A percentile compares a stretch with the other conserved stretches of the same genome.
Evolutionary conservation across 805 yeast species (phyloP).

Genomic region (Metschnikowia sp.): DNA sequence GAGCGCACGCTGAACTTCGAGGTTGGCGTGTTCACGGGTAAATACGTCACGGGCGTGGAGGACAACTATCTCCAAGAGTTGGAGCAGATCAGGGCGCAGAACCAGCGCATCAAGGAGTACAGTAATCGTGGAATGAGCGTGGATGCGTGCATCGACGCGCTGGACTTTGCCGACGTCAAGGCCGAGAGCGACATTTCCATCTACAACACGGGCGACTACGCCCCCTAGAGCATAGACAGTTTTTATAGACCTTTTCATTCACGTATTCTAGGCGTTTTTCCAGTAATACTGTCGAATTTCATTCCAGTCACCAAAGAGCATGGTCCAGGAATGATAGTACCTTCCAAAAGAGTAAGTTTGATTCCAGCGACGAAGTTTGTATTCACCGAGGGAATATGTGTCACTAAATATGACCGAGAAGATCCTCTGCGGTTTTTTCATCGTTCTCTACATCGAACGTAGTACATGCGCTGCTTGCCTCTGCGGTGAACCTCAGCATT

Average conservation of each 20-base stretch:
- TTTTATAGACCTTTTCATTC: not conserved
- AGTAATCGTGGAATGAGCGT: conserved; percentile 39
- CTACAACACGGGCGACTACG: conserved; percentile 55
- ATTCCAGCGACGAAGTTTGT: too few relatives aligned
- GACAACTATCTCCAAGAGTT: conserved; percentile 76
- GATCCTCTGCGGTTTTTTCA: too few relatives aligned
- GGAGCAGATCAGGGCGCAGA: conserved; percentile 77
- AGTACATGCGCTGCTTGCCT: too few relatives aligned
- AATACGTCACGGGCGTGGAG: conserved; percentile 92
- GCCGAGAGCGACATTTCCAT: conserved; percentile 68
- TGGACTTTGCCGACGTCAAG: conserved; percentile 62
- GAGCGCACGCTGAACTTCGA: conserved; percentile 64
- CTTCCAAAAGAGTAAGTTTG: too few relatives aligned
- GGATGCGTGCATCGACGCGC: conserved; percentile 38
- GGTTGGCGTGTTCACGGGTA: conserved; percentile 95
- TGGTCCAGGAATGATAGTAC: too few relatives aligned
- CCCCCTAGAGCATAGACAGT: conserved; percentile 1
- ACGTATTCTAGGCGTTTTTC: too few relatives aligned
- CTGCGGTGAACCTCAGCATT: too few relatives aligned
- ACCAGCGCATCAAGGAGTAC: conserved; percentile 49
- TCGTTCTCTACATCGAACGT: too few relatives aligned
- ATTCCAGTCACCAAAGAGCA: too few relatives aligned
- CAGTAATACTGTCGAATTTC: too few relatives aligned
- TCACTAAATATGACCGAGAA: too few relatives aligned
- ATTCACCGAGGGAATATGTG: too few relatives aligned